These are phyloP conservation scores for Aphanocladium album DNA, from an alignment of 2,329 filamentous ascomycete genomes.

Conservation along the genomic window DNA sequence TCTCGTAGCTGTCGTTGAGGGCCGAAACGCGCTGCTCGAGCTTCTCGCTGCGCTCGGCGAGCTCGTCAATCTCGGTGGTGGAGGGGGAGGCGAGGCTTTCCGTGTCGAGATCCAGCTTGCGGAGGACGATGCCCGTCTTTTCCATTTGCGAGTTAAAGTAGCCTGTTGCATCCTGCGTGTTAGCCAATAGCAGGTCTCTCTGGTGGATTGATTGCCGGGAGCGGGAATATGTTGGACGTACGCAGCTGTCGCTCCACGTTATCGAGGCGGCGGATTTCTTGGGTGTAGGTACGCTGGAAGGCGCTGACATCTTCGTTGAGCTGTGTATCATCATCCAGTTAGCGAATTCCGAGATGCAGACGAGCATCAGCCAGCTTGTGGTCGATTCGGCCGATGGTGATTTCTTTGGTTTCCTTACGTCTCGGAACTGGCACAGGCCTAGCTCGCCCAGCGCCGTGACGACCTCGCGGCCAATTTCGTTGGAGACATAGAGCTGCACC, in stretches of 20 bases:
- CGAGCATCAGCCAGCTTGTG: background rate
- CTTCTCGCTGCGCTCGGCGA: slow-evolving; percentile 85
- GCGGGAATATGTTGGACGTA: slow-evolving; percentile 45
- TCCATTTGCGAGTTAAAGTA: slow-evolving; percentile 97
- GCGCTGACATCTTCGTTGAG: slow-evolving; percentile 89
- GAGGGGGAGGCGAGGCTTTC: slow-evolving; percentile 82
- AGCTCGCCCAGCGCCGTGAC: slow-evolving; percentile 95
- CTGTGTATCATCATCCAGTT: slow-evolving; percentile 39
- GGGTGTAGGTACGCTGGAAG: slow-evolving; percentile 95
- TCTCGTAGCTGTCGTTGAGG: slow-evolving; percentile 97
- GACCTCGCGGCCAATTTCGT: slow-evolving; percentile 97
- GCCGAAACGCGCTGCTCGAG: slow-evolving; percentile 88
- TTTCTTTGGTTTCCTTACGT: slow-evolving; percentile 58
- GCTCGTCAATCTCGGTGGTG: slow-evolving; percentile 92
- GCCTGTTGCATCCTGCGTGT: slow-evolving; percentile 46
- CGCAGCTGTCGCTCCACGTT: slow-evolving; percentile 97
- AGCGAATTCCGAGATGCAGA: slow-evolving; percentile 16
- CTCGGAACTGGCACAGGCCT: slow-evolving; percentile 92
- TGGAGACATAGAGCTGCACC: slow-evolving; percentile 98
- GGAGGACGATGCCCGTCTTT: slow-evolving; percentile 78
- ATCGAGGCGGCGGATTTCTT: slow-evolving; percentile 93
- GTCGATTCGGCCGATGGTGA: background rate
- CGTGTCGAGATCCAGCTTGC: slow-evolving; percentile 85
- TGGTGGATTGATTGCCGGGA: slow-evolving; percentile 3
- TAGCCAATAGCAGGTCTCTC: background rate